Percentiles rank a stretch among this genome's conserved stretches.
These are phyloP conservation scores for Solanum virginianum DNA, from an alignment of 257 asterid genomes.

Conservation along the genomic window DNA sequence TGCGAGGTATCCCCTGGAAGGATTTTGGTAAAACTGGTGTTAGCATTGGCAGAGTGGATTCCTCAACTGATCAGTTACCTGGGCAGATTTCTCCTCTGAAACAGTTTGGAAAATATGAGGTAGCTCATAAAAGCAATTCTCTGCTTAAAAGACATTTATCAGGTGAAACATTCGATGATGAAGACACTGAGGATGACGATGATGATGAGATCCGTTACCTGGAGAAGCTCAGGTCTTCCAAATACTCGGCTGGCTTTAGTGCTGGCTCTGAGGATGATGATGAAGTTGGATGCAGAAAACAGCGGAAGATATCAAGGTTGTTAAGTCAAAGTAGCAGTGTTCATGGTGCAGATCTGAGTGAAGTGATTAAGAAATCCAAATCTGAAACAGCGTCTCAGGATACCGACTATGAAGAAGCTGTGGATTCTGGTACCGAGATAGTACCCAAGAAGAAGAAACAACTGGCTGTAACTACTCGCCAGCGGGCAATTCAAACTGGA, in stretches of 20 bases:
- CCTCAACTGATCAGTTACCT: slow-evolving; percentile 13
- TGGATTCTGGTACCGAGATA: slow-evolving; percentile 35
- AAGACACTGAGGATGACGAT: slow-evolving; percentile 18
- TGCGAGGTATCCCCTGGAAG: slow-evolving; percentile 70
- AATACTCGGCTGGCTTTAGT: slow-evolving; percentile 16
- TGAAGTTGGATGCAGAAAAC: slow-evolving; percentile 33
- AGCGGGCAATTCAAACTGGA: slow-evolving; percentile 37
- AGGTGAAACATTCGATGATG: slow-evolving; percentile 36
- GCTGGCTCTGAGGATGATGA: slow-evolving; percentile 32
- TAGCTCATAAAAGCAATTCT: slow-evolving; percentile 31
- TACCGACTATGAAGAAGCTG: slow-evolving; percentile 34
- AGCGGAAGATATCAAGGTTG: slow-evolving; percentile 34
- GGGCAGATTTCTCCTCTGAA: slow-evolving; percentile 13
- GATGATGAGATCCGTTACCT: slow-evolving; percentile 77
- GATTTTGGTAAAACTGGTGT: slow-evolving; percentile 57
- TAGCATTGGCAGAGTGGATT: slow-evolving; percentile 18
- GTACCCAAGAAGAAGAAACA: slow-evolving; percentile 34
- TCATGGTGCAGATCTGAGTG: slow-evolving; percentile 18
- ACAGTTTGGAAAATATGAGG: slow-evolving; percentile 16
- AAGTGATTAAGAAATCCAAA: slow-evolving; percentile 27
- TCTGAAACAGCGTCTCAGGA: slow-evolving; percentile 31
- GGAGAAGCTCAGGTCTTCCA: slow-evolving; percentile 49
- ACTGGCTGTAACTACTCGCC: slow-evolving; percentile 50
- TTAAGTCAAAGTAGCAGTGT: slow-evolving; percentile 21
- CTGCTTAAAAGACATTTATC: slow-evolving; percentile 17